A percentile compares a stretch with the other conserved stretches of the same genome.
phyloP scores from a whole-genome alignment of 2,329 filamentous ascomycete species.

The Colletotrichum sp. region DNA sequence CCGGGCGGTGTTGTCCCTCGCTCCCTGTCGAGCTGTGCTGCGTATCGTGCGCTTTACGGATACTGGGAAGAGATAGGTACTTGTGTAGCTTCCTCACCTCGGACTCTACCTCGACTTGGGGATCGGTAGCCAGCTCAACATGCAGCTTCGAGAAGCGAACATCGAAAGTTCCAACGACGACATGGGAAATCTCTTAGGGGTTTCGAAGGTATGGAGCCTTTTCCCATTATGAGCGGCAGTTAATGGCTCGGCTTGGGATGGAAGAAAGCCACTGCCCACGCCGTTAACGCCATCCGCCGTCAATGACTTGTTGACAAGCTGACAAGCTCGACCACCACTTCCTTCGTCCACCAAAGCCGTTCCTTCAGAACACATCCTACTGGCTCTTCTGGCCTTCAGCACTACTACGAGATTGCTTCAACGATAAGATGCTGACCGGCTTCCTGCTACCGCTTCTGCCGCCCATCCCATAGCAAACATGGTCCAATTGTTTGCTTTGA shows the following conservation, averaged over 20 bases:
- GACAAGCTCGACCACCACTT: not conserved
- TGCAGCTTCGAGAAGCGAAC: not conserved
- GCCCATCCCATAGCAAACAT: not conserved
- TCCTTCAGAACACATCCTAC: not conserved
- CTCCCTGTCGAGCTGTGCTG: not conserved
- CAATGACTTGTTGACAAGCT: not conserved
- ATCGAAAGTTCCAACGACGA: not conserved
- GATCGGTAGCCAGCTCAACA: not conserved
- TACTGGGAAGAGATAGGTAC: not conserved
- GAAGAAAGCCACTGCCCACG: not conserved
- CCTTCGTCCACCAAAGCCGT: not conserved
- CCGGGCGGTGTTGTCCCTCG: not conserved
- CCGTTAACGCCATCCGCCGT: not conserved
- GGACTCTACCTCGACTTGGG: not conserved
- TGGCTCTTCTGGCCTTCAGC: not conserved
- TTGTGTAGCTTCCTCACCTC: not conserved
- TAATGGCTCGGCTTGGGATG: not conserved
- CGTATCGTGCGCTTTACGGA: not conserved
- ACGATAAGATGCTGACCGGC: slow-evolving; percentile 6
- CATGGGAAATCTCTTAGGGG: not conserved
- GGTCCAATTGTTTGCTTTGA: not conserved
- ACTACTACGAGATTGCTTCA: not conserved
- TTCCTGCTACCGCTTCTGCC: not conserved
- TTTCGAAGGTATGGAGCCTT: not conserved
- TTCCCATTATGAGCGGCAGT: not conserved